Conservation (phyloP, 1,139 yeast species). For the Debaryomyces sp. region DNA sequence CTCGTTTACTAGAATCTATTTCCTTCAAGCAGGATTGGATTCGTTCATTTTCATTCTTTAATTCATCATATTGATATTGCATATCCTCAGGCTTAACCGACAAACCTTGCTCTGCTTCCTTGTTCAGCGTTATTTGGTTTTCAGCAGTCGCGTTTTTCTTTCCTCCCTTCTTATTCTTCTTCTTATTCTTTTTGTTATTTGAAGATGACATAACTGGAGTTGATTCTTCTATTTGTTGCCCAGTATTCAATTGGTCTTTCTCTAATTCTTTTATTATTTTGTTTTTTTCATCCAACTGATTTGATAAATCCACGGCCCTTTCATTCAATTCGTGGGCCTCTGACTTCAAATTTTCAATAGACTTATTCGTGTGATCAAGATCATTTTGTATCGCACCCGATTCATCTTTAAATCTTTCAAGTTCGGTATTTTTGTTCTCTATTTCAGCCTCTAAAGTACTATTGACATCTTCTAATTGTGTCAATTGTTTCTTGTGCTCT, state of each 20-base stretch:
- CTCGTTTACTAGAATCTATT: slow-evolving; percentile 7
- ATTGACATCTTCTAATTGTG: neutral
- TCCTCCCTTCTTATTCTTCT: slow-evolving; percentile 15
- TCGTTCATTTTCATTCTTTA: neutral
- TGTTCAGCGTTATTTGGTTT: neutral
- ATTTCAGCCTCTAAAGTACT: neutral
- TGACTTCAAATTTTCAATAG: neutral
- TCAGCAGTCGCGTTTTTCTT: neutral
- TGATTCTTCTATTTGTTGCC: neutral
- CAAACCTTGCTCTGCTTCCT: slow-evolving; percentile 1
- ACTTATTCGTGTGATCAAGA: neutral
- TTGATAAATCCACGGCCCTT: neutral
- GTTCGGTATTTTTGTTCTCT: slow-evolving; percentile 2
- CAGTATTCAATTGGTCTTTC: slow-evolving; percentile 8
- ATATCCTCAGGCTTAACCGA: neutral
- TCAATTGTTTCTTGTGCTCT: slow-evolving; percentile 2
- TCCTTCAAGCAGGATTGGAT: slow-evolving; percentile 7
- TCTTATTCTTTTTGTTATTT: slow-evolving; percentile 15
- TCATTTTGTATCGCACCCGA: neutral
- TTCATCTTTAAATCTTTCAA: neutral
- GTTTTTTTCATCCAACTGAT: slow-evolving; percentile 8
- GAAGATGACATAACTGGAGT: neutral
- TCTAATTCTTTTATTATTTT: slow-evolving; percentile 1
- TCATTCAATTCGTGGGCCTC: slow-evolving; percentile 8
- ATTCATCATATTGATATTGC: neutral